A percentile compares a stretch with the other conserved stretches of the same genome.
Evolutionary conservation across 2,329 filamentous ascomycete species (phyloP).

Genomic region (Botrytis porri): DNA sequence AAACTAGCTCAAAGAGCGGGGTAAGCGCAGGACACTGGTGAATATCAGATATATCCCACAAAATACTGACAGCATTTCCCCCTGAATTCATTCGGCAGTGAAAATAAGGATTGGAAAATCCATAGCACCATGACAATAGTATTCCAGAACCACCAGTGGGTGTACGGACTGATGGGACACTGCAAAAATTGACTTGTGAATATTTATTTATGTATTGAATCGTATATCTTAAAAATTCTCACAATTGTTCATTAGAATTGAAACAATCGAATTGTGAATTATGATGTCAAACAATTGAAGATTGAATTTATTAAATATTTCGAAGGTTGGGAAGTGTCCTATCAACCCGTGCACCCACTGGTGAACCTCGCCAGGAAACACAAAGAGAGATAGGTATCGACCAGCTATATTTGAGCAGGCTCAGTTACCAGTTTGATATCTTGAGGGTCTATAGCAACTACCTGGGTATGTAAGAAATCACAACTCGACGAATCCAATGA

Average conservation of each 20-base stretch:
- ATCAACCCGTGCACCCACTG: no score
- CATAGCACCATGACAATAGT: background rate
- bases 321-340: no score
- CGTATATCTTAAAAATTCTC: no score
- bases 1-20: background rate
- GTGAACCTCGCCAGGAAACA: background rate
- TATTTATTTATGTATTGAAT: no score
- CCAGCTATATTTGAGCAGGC: background rate
- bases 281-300: no score
- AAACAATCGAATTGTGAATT: no score
- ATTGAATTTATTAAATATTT: no score
- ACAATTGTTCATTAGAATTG: no score
- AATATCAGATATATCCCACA: background rate
- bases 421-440: background rate
- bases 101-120: background rate
- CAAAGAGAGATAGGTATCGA: background rate
- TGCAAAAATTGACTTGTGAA: no score
- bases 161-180: no score
- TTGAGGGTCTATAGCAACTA: background rate
- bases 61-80: background rate
- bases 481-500: background rate
- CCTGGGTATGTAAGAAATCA: background rate
- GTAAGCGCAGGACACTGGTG: background rate
- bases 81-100: background rate
- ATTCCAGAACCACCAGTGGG: background rate